These are phyloP conservation scores for Mycena vulgaris DNA, from an alignment of 768 basidiomycete genomes.

Conservation along the genomic window DNA sequence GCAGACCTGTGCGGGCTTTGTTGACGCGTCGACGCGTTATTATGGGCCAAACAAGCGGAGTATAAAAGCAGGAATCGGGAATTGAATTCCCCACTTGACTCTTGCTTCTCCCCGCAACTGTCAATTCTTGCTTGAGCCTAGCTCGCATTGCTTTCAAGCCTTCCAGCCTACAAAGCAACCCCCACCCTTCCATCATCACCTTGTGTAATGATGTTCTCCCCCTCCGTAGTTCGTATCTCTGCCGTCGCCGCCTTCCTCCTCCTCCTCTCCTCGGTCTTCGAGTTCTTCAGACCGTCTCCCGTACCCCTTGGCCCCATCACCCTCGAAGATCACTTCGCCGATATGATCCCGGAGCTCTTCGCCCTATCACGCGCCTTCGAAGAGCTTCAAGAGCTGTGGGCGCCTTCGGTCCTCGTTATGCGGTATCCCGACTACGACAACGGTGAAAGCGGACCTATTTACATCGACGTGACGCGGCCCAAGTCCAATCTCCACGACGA, in stretches of 20 bases:
- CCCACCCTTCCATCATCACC: not conserved
- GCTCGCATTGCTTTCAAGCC: conserved; percentile 9
- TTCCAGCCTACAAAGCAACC: conserved; percentile 4
- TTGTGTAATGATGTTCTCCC: not conserved
- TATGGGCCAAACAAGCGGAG: not conserved
- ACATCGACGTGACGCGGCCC: not conserved
- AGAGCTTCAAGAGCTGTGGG: not conserved
- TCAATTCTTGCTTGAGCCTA: conserved; percentile 1
- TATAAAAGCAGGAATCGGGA: not conserved
- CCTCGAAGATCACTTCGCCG: not conserved
- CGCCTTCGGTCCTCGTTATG: not conserved
- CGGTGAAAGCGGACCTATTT: not conserved
- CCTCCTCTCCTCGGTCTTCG: not conserved
- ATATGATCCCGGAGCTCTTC: not conserved
- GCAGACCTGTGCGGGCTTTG: not conserved
- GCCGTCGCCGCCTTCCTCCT: not conserved
- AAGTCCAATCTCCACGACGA: not conserved
- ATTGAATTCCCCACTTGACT: not conserved
- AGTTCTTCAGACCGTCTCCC: not conserved
- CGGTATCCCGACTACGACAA: not conserved
- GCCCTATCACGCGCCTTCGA: not conserved
- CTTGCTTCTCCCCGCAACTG: not conserved
- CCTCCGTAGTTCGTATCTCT: not conserved
- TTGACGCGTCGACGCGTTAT: conserved; percentile 17
- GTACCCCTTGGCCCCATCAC: not conserved